phyloP scores from a whole-genome alignment of 345 rosid species.

The Hirschfeldia incana region DNA sequence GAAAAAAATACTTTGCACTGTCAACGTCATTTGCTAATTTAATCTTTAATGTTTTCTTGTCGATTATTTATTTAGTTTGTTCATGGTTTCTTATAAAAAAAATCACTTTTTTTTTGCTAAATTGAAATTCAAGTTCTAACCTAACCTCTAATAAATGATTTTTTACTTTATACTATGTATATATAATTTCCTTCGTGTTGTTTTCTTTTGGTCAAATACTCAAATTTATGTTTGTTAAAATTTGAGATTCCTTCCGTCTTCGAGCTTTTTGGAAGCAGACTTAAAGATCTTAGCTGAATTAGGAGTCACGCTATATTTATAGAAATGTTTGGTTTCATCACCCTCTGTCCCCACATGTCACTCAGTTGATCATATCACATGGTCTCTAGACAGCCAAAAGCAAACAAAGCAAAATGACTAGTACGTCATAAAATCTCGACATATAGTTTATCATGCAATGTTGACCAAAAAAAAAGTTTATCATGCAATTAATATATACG shows the following conservation, averaged over 20 bases:
- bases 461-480: neutral
- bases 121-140: conserved; percentile 5
- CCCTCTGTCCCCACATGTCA: conserved; percentile 8
- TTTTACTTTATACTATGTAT: neutral
- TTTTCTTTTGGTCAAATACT: too few relatives aligned
- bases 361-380: conserved; percentile 7
- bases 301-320: conserved; percentile 15
- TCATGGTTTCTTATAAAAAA: neutral
- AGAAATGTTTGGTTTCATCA: conserved; percentile 22
- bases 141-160: conserved; percentile 26
- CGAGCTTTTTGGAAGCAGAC: conserved; percentile 26
- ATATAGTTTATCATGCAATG: neutral
- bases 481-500: neutral
- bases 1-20: neutral
- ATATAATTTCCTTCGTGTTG: neutral
- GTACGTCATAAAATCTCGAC: neutral
- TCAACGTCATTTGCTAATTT: conserved; percentile 13
- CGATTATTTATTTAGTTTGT: neutral
- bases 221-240: neutral
- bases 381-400: neutral
- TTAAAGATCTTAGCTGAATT: conserved; percentile 11
- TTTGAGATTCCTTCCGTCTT: conserved; percentile 28
- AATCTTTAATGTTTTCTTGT: conserved; percentile 20
- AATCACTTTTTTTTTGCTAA: too few relatives aligned
- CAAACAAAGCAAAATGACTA: neutral